Evolutionary conservation across 1,284 basidiomycete species (phyloP).

Genomic region (Rhizoctonia solani): DNA sequence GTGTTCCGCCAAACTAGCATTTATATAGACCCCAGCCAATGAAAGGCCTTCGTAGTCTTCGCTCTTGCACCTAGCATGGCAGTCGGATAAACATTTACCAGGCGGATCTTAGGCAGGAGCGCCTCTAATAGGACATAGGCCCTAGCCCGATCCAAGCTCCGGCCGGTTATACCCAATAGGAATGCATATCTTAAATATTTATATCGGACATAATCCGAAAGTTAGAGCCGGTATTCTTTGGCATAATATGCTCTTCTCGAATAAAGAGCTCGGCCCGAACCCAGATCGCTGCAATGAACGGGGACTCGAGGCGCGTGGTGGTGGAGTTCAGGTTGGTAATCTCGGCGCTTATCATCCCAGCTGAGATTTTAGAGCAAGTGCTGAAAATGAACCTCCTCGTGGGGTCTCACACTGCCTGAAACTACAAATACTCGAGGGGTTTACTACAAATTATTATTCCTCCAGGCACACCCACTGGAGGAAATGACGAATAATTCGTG

Average conservation of each 20-base stretch:
- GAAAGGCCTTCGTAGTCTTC: no score
- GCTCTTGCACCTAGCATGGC: neutral
- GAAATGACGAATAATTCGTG: no score
- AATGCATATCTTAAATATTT: no score
- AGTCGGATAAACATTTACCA: slow-evolving; percentile 11
- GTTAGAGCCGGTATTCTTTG: neutral
- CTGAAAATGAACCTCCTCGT: neutral
- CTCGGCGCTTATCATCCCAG: slow-evolving; percentile 1
- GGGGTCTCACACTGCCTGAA: neutral
- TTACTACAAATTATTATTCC: neutral
- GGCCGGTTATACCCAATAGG: slow-evolving; percentile 14
- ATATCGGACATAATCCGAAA: no score
- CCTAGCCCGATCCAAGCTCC: slow-evolving; percentile 1
- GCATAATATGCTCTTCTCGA: neutral
- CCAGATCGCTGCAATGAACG: neutral
- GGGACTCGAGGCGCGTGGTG: no score
- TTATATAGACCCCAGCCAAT: no score
- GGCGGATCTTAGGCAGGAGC: slow-evolving; percentile 16
- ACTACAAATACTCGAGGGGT: neutral
- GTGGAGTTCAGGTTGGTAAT: neutral
- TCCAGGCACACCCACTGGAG: neutral
- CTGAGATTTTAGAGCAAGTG: slow-evolving; percentile 15
- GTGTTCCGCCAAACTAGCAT: no score
- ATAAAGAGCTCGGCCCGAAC: neutral
- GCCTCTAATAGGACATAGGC: neutral